Conservation (phyloP, 106 monocot genomes). For the Posidonia australis region DNA sequence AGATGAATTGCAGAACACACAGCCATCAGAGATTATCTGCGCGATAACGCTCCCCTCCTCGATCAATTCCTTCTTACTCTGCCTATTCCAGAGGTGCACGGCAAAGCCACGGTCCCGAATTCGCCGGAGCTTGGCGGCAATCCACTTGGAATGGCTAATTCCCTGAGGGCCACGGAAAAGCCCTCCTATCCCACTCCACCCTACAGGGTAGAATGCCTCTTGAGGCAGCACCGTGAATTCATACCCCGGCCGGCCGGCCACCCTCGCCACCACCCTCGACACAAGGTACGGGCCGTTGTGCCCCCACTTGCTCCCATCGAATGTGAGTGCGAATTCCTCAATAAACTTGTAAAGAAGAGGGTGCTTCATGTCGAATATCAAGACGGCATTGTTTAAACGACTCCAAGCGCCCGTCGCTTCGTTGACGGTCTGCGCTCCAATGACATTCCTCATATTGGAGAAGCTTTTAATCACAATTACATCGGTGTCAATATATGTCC, state of each 20-base stretch:
- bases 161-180: conserved; percentile 37
- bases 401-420: conserved; percentile 53
- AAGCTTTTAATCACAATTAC: conserved; percentile 58
- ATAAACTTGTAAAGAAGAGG: conserved; percentile 60
- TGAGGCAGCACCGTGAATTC: conserved; percentile 41
- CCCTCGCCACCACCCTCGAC: conserved; percentile 48
- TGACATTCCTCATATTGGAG: conserved; percentile 31
- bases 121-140: conserved; percentile 24
- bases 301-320: conserved; percentile 84
- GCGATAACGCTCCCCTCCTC: conserved; percentile 60
- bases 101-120: conserved; percentile 43
- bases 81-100: conserved; percentile 72
- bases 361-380: conserved; percentile 62
- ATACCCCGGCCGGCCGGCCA: conserved; percentile 11
- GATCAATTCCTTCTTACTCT: conserved; percentile 30
- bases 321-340: conserved; percentile 50
- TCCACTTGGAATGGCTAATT: conserved; percentile 22
- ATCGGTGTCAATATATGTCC: conserved; percentile 71
- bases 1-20: conserved; percentile 53
- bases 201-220: conserved; percentile 62
- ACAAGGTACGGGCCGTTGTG: conserved; percentile 84
- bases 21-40: conserved; percentile 30
- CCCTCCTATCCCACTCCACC: conserved; percentile 38
- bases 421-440: conserved; percentile 59
- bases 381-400: conserved; percentile 76